A percentile compares a stretch with the other conserved stretches of the same genome.
Evolutionary conservation across 345 rosid species (phyloP).

Genomic region (Boechera divaricarpa): DNA sequence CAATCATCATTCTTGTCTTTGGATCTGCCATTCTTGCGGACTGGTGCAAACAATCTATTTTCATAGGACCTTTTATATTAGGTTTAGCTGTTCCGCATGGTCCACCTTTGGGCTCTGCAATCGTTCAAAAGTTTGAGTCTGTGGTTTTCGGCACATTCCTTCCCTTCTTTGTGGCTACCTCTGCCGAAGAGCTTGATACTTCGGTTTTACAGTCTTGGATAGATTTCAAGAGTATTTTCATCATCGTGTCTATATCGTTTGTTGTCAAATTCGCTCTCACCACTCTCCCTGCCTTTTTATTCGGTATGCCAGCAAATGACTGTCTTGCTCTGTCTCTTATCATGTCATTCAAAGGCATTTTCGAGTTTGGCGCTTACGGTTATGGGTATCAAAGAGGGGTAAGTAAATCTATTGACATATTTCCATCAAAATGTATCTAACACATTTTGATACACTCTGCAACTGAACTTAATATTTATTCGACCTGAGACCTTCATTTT

Average conservation of each 20-base stretch:
- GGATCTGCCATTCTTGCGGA: constrained; percentile 34
- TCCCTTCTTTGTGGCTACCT: constrained; percentile 36
- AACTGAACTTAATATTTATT: not conserved
- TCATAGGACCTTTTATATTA: constrained; percentile 50
- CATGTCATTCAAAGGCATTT: constrained; percentile 52
- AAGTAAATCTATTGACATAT: not conserved
- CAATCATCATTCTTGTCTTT: constrained; percentile 43
- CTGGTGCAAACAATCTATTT: constrained; percentile 26
- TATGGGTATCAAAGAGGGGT: constrained; percentile 37
- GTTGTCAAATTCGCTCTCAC: constrained; percentile 41
- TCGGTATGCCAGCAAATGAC: constrained; percentile 52
- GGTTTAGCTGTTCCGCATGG: constrained; percentile 56
- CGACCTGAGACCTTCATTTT: constrained; percentile 17
- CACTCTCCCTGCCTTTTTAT: constrained; percentile 45
- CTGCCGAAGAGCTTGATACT: constrained; percentile 22
- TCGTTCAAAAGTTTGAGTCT: constrained; percentile 50
- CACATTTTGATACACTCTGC: not conserved
- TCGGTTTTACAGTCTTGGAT: not conserved
- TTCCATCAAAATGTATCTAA: not conserved
- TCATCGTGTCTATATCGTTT: constrained; percentile 20
- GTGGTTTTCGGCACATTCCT: constrained; percentile 42
- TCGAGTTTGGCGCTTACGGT: constrained; percentile 45
- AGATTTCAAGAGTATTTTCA: constrained; percentile 1
- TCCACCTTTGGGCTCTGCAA: constrained; percentile 55
- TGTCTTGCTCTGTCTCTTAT: constrained; percentile 53